phyloP scores from a whole-genome alignment of 768 basidiomycete genomes.

The Xanthoconium purpureum region DNA sequence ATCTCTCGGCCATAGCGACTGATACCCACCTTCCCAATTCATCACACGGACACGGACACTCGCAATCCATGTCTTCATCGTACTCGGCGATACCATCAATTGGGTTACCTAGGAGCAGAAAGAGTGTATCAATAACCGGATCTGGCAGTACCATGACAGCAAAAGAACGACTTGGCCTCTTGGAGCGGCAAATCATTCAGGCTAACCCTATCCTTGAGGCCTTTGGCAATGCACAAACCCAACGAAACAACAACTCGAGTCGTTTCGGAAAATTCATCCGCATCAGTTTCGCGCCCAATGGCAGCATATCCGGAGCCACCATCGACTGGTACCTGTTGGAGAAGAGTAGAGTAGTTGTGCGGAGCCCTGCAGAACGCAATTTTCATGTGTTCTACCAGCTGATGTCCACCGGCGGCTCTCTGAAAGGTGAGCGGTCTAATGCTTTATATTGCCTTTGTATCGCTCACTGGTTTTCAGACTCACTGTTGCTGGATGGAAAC shows the following conservation, averaged over 20 bases:
- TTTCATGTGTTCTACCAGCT: conserved; percentile 99
- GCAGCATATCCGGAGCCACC: conserved; percentile 95
- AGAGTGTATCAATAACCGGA: conserved; percentile 47
- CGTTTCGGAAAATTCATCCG: conserved; percentile 98
- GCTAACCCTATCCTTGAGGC: conserved; percentile 97
- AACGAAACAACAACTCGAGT: conserved; percentile 97
- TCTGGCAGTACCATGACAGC: conserved; percentile 48
- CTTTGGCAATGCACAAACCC: conserved; percentile 98
- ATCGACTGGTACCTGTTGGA: conserved; percentile 99
- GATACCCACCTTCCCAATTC: conserved; percentile 58
- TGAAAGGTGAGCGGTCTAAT: conserved; percentile 55
- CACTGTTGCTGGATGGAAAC: conserved; percentile 67
- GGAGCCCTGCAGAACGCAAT: conserved; percentile 84
- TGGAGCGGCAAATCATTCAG: conserved; percentile 95
- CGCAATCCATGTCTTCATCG: conserved; percentile 56
- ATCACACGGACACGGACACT: conserved; percentile 55
- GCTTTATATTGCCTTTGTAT: background rate
- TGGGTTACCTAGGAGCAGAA: conserved; percentile 68
- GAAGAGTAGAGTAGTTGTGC: conserved; percentile 90
- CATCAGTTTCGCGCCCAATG: conserved; percentile 89
- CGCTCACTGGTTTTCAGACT: conserved; percentile 43
- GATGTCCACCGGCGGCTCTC: conserved; percentile 65
- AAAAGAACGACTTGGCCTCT: conserved; percentile 76
- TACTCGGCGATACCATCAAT: conserved; percentile 57
- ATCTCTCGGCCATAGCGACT: conserved; percentile 94